Evolutionary conservation across 768 basidiomycete genomes (phyloP), one percentile per base, ranked within the genome.

Genomic region (Saitozyma podzolica): DNA sequence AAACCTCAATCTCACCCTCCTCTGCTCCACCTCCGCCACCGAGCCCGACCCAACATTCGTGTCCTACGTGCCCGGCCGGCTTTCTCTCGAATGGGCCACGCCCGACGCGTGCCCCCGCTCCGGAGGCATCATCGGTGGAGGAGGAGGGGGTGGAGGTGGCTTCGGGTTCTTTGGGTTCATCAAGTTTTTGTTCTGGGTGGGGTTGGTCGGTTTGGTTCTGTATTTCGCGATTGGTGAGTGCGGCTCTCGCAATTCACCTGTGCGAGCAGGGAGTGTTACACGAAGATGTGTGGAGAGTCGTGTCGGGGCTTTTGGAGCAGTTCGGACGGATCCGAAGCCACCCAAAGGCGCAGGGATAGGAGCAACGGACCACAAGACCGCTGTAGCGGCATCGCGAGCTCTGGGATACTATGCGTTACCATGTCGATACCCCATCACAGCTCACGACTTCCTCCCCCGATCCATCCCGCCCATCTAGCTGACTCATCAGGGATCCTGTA

Each of bases 171-270:
- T 58, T 20, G 72, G 72, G 3, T 78, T 79, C 58, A 56, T 80
- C 53, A 73, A 74, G 43, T 66, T 73, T 50, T 42, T 74, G 8
- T 79, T 79, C 50, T 79, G 78, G 78, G 42, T 75, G 20, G 43
- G 17, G 1, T 40, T 79, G 5, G 20, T 74, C 8, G 74, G 66
- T 0, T 58, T 79, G 9, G 52, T 77, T 9, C 47, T 62, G 8
- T 78, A 78, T 48, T 78, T 77, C 62, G 74, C 62, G 6, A 68
- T 79, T 29, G 78, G 76, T 78, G 56, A 59, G 74, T 70, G 20
- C 39, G 42, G 45, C n/a, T 47, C n/a, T 29, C 29, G 29, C 29
- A 29, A 29, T 29, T 29, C 29, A 29, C 29, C 29, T 29, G 29
- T 29, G 29, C 29, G 29, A 29, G 29, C 29, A 2, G 29, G 29